Evolutionary conservation across 495 filamentous ascomycete species (phyloP).

Genomic region (Hypoxylon intermedium): DNA sequence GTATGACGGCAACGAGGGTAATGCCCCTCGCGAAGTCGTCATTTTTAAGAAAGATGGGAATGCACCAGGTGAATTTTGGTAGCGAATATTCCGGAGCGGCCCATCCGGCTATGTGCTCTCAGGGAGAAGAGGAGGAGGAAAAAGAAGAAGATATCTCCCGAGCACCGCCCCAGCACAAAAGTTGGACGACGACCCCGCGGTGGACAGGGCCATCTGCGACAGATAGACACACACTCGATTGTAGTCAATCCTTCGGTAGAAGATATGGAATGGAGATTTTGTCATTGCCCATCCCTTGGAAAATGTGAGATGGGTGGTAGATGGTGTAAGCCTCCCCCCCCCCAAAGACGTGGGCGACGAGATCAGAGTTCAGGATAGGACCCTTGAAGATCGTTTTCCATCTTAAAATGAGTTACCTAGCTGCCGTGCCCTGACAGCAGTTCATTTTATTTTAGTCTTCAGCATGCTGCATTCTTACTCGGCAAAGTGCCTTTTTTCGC

Average conservation of each 20-base stretch:
- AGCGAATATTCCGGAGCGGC: slow-evolving; percentile 8
- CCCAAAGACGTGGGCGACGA: slow-evolving; percentile 17
- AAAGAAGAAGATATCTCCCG: slow-evolving; percentile 25
- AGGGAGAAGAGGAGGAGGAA: slow-evolving; percentile 7
- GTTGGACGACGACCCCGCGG: slow-evolving; percentile 27
- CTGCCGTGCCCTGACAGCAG: slow-evolving; percentile 30
- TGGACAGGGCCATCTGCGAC: slow-evolving; percentile 17
- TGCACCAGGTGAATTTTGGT: background rate
- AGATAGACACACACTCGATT: background rate
- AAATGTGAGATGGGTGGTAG: background rate
- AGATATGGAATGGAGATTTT: background rate
- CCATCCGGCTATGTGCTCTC: background rate
- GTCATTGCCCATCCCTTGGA: background rate
- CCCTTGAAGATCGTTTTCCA: slow-evolving; percentile 24
- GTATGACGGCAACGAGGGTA: background rate
- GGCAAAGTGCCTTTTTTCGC: slow-evolving; percentile 29
- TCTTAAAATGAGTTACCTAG: slow-evolving; percentile 17
- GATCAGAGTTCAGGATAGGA: slow-evolving; percentile 23
- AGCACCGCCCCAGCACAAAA: slow-evolving; percentile 18
- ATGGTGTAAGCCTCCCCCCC: slow-evolving; percentile 3
- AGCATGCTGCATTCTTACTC: slow-evolving; percentile 32
- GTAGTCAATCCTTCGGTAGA: slow-evolving; percentile 1
- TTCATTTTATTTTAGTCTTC: slow-evolving; percentile 40
- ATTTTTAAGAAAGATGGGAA: background rate
- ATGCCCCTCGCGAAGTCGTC: background rate